A percentile compares a stretch with the other conserved stretches of the same genome.
Conservation (phyloP, 805 yeast species). For the Wickerhamiella galacta region DNA sequence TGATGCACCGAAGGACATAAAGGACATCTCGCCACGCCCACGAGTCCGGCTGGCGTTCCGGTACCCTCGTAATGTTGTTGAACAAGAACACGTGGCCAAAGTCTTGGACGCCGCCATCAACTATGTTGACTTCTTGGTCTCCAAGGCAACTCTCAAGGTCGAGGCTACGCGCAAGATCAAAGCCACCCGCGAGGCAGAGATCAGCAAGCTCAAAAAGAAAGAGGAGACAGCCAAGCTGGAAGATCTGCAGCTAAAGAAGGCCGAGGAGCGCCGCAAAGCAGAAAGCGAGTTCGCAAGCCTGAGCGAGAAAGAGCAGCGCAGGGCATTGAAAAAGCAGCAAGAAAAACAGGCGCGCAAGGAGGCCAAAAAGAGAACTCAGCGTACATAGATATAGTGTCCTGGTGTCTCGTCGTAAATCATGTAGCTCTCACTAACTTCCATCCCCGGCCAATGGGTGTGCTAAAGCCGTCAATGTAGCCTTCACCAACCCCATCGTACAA, state of each 20-base stretch:
- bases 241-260: conserved; percentile 49
- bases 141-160: conserved; percentile 38
- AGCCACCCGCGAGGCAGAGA: conserved; percentile 62
- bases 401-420: not conserved
- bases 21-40: conserved; percentile 15
- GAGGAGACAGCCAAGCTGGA: conserved; percentile 52
- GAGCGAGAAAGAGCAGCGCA: conserved; percentile 64
- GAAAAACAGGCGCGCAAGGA: conserved; percentile 58
- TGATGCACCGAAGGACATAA: conserved; percentile 45
- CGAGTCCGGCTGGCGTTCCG: conserved; percentile 38
- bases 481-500: conserved; percentile 39
- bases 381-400: no score
- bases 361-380: conserved; percentile 9
- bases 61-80: conserved; percentile 33
- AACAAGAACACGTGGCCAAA: conserved; percentile 32
- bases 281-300: conserved; percentile 48
- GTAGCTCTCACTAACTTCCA: conserved; percentile 39
- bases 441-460: conserved; percentile 44
- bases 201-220: conserved; percentile 50
- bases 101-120: conserved; percentile 40
- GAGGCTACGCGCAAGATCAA: conserved; percentile 64
- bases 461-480: conserved; percentile 39
- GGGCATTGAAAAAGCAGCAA: conserved; percentile 64
- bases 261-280: conserved; percentile 34
- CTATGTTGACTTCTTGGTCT: conserved; percentile 42